Percentiles rank a stretch among this genome's conserved stretches.
Conservation (phyloP, 176 grass and related monocot genomes). For the Cenchrus fungigraminus region DNA sequence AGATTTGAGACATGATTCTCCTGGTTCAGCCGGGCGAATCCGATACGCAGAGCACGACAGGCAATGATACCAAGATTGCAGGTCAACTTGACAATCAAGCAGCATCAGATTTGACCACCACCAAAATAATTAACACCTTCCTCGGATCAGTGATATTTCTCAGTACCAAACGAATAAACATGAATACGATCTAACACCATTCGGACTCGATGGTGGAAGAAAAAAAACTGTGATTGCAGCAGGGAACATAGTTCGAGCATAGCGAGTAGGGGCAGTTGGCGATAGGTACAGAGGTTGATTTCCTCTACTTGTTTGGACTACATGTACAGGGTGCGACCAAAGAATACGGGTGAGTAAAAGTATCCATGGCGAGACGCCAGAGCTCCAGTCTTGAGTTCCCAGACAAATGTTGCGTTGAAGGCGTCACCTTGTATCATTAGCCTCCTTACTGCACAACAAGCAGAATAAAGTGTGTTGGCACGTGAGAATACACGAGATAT, state of each 20-base stretch:
- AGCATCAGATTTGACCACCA: background rate
- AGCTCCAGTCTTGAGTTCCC: slow-evolving; percentile 22
- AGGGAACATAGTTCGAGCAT: background rate
- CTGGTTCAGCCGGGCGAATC: background rate
- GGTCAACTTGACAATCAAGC: background rate
- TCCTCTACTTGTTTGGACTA: background rate
- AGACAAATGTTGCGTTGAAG: background rate
- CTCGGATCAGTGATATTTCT: background rate
- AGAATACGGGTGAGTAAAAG: background rate
- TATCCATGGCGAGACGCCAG: background rate
- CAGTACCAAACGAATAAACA: background rate
- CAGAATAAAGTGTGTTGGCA: slow-evolving; percentile 2
- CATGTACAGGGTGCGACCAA: slow-evolving; percentile 21
- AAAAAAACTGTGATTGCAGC: background rate
- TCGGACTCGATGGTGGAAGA: too few species aligned
- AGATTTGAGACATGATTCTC: background rate
- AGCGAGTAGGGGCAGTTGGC: too few species aligned
- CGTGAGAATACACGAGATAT: background rate
- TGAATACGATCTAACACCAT: background rate
- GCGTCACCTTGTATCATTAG: background rate
- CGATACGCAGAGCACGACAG: background rate
- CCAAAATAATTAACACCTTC: background rate
- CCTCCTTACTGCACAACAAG: slow-evolving; percentile 23
- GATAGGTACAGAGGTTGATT: background rate
- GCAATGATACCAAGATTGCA: background rate